These are phyloP conservation scores for Gyrodon lividus DNA, from an alignment of 768 basidiomycete genomes.

Conservation along the genomic window DNA sequence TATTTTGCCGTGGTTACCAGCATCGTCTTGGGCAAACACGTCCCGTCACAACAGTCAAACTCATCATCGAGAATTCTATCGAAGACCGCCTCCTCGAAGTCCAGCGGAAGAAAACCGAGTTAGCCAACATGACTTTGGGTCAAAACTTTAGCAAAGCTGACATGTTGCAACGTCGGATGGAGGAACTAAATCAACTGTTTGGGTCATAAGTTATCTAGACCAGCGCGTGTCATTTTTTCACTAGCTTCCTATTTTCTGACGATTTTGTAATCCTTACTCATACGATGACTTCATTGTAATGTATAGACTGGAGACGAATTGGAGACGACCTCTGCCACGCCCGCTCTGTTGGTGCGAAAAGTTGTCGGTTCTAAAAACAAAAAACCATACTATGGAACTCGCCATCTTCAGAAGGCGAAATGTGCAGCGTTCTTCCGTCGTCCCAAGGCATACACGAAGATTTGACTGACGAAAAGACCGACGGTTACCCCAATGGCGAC, in stretches of 20 bases:
- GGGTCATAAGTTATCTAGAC: constrained; percentile 38
- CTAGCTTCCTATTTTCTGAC: constrained; percentile 17
- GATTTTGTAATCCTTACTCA: constrained; percentile 30
- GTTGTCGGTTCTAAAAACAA: no score
- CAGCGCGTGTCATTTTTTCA: constrained; percentile 12
- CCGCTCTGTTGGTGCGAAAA: neutral
- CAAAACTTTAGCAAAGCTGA: constrained; percentile 87
- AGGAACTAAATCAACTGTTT: constrained; percentile 81
- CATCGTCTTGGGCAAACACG: constrained; percentile 95
- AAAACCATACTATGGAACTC: neutral
- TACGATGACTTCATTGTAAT: constrained; percentile 33
- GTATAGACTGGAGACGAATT: constrained; percentile 19
- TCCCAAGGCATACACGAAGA: constrained; percentile 73
- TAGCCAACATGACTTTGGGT: constrained; percentile 93
- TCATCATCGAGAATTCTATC: constrained; percentile 93
- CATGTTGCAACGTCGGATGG: constrained; percentile 80
- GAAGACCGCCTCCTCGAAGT: constrained; percentile 91
- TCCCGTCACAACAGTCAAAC: constrained; percentile 87
- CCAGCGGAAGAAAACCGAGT: constrained; percentile 89
- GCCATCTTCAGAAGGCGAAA: constrained; percentile 62
- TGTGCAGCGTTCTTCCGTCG: constrained; percentile 69
- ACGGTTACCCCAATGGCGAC: constrained; percentile 86
- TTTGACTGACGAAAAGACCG: constrained; percentile 79
- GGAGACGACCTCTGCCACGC: neutral
- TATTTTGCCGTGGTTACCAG: constrained; percentile 37